Base-by-base conservation (phyloP, 2,329 filamentous ascomycete species). In the Elsinoe necatrix region DNA sequence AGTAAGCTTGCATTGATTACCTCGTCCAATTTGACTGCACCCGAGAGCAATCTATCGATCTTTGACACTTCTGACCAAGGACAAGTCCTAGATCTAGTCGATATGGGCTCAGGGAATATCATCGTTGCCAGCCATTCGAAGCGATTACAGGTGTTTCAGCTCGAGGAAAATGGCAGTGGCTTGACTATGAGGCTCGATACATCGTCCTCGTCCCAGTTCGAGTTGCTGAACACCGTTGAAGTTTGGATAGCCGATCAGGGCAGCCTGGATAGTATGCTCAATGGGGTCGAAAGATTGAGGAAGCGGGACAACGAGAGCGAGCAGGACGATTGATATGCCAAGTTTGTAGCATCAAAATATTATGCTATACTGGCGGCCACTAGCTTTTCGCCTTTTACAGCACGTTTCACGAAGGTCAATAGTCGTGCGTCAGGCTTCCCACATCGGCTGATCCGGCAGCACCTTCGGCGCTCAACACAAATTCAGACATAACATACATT, bases 1-100 rank as follows among this genome's bases (percentile, higher is more conserved):
- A 20, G 71, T 4, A 54, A 74, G 25, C 79, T 82, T 58, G 86
- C 78, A 39, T 71, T 95, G 7, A 83, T 92, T 68, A 72, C 80
- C 20, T 37, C 59, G 16, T 50, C 57, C n/a, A 42, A 20, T 20
- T n/a, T 57, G 21, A n/a, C 20, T 23, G 20, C 20, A 12, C 41
- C 4, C 16, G 29, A 52, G 12, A 14, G 48, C 20, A 20, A 34
- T 5, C 8, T 52, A 20, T 25, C 34, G 1, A 14, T 35, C 7
- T 3, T 39, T 11, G 29, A 35, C 18, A 34, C 34, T 6, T 21
- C 14, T 9, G n/a, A 23, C 8, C 39, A n/a, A 4, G 54, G 54
- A 21, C 21, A 56, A 14, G 48, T 48, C 27, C 11, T 56, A 9
- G 54, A 56, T 35, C 45, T 56, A 2, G 41, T 56, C 8, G 41